Conservation (phyloP, 2,329 filamentous ascomycete genomes). For the Talaromyces pinophilus region DNA sequence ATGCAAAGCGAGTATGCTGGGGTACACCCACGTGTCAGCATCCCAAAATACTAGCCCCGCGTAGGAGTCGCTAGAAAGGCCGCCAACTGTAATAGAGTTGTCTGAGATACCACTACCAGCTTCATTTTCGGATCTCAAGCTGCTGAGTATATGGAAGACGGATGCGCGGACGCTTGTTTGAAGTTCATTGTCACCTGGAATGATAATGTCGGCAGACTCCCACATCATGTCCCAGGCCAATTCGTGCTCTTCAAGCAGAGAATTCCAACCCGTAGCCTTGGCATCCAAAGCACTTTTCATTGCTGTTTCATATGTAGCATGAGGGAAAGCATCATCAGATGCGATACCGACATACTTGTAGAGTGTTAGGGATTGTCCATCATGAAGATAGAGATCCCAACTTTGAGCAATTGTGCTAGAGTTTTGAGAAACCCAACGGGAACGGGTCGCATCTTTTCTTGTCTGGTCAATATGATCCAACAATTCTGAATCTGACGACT, state of each 20-base stretch:
- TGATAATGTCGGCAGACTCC: conserved; percentile 50
- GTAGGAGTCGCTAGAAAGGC: conserved; percentile 62
- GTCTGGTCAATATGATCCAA: not conserved
- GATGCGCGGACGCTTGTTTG: conserved; percentile 20
- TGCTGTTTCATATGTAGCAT: conserved; percentile 4
- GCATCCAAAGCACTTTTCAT: conserved; percentile 42
- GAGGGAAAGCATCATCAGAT: conserved; percentile 61
- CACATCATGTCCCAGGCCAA: conserved; percentile 54
- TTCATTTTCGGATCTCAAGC: conserved; percentile 49
- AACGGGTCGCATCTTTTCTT: conserved; percentile 13
- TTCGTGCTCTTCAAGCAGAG: conserved; percentile 54
- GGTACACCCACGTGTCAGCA: conserved; percentile 61
- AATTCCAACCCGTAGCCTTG: conserved; percentile 34
- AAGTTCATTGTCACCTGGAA: conserved; percentile 33
- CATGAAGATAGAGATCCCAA: conserved; percentile 18
- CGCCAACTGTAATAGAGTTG: conserved; percentile 58
- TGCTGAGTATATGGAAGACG: conserved; percentile 34
- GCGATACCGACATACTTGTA: conserved; percentile 65
- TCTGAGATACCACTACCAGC: conserved; percentile 49
- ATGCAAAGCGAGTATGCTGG: conserved; percentile 59
- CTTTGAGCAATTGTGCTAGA: conserved; percentile 21
- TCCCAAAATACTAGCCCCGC: conserved; percentile 61
- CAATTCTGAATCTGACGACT: not conserved
- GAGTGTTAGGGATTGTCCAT: conserved; percentile 49
- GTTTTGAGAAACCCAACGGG: conserved; percentile 19